Base-by-base conservation (phyloP, 192 early-diverging fungal genomes). In the Phycomyces nitens region DNA sequence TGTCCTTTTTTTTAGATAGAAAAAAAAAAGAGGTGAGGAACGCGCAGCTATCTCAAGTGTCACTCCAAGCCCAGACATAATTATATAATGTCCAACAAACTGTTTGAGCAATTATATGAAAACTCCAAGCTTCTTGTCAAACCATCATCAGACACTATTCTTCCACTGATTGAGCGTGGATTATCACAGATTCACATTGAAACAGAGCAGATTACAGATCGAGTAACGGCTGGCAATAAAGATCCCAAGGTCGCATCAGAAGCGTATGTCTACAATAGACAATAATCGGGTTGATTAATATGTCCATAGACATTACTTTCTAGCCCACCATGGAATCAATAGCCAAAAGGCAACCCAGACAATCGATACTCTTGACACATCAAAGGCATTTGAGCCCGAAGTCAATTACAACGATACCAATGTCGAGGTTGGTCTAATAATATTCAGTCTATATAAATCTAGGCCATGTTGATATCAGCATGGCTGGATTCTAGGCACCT, bases 291-390 rank as follows among this genome's bases (percentile, higher is more conserved):
- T 34, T 34, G 7, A 34, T 34, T 34, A 34, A 34, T 34, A 34
- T 5, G 12, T 47, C 11, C 4, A 47, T 54, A 63, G 61, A 26
- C 61, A 63, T 54, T 24, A 41, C 16, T 63, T 63, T 24, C 16
- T 63, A 27, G 52, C 61, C 21, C 38, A 63, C 9, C 51, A 39
- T 53, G 61, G 61, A 15, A 41, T 53, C 0, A 54, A 63, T n/a
- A 54, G 50, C n/a, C 40, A 54, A 43, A 34, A 63, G 18, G 20
- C 52, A 41, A 14, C 21, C 10, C 51, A 63, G 22, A 41, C 20
- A 2, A 18, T 63, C 18, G 23, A 54, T 1, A 42, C 52, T 15
- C 23, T 63, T 26, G 52, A 54, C 42, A 27, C 50, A 1, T 22
- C 26, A 42, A 54, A 20, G 12, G 18, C 40, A 2, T 58, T 58